phyloP scores from a whole-genome alignment of 2,329 filamentous ascomycete species.

The Neofusicoccum umdonicola region DNA sequence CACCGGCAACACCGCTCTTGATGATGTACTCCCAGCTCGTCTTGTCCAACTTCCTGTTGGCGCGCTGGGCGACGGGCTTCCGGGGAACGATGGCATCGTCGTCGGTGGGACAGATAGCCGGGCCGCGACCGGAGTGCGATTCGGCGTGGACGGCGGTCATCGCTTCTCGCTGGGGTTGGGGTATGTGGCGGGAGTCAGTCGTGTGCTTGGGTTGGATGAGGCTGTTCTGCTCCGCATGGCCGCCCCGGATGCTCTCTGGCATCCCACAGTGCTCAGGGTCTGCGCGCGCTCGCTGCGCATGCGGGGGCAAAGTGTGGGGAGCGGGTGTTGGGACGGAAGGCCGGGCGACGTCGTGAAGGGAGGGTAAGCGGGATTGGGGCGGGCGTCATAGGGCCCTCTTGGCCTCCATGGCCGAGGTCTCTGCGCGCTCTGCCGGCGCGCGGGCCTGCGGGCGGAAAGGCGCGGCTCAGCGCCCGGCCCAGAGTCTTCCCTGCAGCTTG shows the following conservation, averaged over 20 bases:
- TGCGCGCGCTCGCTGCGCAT: not conserved
- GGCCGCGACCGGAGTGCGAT: conserved; percentile 25
- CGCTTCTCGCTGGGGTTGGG: conserved; percentile 3
- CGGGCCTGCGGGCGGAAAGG: not conserved
- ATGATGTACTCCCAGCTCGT: conserved; percentile 80
- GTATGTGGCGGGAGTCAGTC: conserved; percentile 28
- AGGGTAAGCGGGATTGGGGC: not conserved
- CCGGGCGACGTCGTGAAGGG: not conserved
- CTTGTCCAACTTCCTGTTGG: conserved; percentile 56
- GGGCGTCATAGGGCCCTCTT: not conserved
- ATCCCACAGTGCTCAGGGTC: conserved; percentile 29
- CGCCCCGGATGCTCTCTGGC: conserved; percentile 34
- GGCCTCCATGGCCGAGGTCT: not conserved
- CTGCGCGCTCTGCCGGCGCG: not conserved
- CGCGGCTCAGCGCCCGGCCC: not conserved
- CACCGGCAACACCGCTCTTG: conserved; percentile 81
- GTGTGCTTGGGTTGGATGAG: conserved; percentile 6
- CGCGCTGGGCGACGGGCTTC: conserved; percentile 27
- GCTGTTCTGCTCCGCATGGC: conserved; percentile 29
- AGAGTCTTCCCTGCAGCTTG: not conserved
- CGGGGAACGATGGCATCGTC: conserved; percentile 49
- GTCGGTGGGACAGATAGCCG: conserved; percentile 51
- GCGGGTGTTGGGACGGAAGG: not conserved
- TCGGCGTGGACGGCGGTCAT: conserved; percentile 27
- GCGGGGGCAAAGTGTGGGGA: conserved; percentile 3